These are phyloP conservation scores for Candida corydali DNA, from an alignment of 805 yeast genomes.

Conservation along the genomic window DNA sequence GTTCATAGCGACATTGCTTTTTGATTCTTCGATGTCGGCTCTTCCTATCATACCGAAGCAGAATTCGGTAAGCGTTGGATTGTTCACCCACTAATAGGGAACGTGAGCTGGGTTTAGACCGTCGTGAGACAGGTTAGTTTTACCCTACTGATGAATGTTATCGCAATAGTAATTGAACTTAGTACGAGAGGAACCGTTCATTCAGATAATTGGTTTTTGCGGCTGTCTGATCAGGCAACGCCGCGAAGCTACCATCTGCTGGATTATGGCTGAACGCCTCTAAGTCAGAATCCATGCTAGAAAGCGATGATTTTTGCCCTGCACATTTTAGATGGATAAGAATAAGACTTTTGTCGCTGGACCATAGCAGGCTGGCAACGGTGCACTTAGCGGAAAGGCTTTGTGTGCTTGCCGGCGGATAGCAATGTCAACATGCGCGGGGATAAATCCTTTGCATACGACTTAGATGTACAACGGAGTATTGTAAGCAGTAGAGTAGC, in stretches of 20 bases:
- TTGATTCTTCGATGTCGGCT: constrained; percentile 48
- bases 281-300: constrained; percentile 14
- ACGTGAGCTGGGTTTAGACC: constrained; percentile 41
- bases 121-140: constrained; percentile 45
- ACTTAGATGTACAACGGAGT: constrained; percentile 45
- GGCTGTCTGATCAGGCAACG: constrained; percentile 45
- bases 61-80: constrained; percentile 34
- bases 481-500: constrained; percentile 47
- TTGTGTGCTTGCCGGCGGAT: constrained; percentile 38
- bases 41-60: constrained; percentile 50
- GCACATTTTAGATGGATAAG: constrained; percentile 39
- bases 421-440: constrained; percentile 43
- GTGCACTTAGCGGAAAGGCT: constrained; percentile 36
- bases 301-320: constrained; percentile 40
- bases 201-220: constrained; percentile 45
- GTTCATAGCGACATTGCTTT: constrained; percentile 45
- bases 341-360: constrained; percentile 39
- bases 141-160: constrained; percentile 33
- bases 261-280: constrained; percentile 32
- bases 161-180: constrained; percentile 37
- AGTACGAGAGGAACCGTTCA: constrained; percentile 47
- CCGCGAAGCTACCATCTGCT: constrained; percentile 48
- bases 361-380: constrained; percentile 39
- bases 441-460: constrained; percentile 36
- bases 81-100: constrained; percentile 47